A percentile compares a stretch with the other conserved stretches of the same genome.
These are phyloP conservation scores for Hymenoscyphus linearis DNA, from an alignment of 2,329 filamentous ascomycete genomes.

Conservation along the genomic window DNA sequence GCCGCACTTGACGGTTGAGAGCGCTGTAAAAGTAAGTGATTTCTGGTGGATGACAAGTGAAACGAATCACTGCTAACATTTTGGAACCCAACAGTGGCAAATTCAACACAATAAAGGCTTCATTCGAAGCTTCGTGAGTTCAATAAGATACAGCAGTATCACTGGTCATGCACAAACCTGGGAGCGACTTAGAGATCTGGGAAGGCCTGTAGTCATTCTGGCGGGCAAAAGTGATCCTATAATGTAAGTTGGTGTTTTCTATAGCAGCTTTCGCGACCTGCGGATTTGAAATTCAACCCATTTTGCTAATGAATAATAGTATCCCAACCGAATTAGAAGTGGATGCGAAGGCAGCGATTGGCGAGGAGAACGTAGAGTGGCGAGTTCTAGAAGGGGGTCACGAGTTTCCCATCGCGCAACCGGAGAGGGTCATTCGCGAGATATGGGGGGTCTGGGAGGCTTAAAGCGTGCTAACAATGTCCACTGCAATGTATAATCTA, in stretches of 20 bases:
- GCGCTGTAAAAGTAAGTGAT: slow-evolving; percentile 35
- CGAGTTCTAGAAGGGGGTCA: slow-evolving; percentile 49
- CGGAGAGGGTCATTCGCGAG: slow-evolving; percentile 38
- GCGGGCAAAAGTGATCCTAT: slow-evolving; percentile 44
- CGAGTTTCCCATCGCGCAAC: slow-evolving; percentile 58
- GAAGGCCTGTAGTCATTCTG: slow-evolving; percentile 46
- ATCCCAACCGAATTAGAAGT: slow-evolving; percentile 37
- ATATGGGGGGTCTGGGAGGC: slow-evolving; percentile 44
- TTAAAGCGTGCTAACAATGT: background rate
- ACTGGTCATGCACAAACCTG: slow-evolving; percentile 48
- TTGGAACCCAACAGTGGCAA: slow-evolving; percentile 43
- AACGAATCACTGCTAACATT: background rate
- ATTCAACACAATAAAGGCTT: slow-evolving; percentile 51
- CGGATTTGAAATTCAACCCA: background rate
- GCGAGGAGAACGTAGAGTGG: slow-evolving; percentile 43
- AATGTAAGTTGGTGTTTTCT: slow-evolving; percentile 39
- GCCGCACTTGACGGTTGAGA: slow-evolving; percentile 20
- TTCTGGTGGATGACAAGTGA: background rate
- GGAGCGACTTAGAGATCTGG: slow-evolving; percentile 41
- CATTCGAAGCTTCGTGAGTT: slow-evolving; percentile 54
- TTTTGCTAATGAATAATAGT: slow-evolving; percentile 1
- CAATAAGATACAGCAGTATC: slow-evolving; percentile 49
- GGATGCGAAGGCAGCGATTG: slow-evolving; percentile 20
- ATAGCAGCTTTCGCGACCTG: slow-evolving; percentile 37
- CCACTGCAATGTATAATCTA: background rate